Conservation (phyloP, 495 filamentous ascomycete genomes). For the Trichoderma reesei region DNA sequence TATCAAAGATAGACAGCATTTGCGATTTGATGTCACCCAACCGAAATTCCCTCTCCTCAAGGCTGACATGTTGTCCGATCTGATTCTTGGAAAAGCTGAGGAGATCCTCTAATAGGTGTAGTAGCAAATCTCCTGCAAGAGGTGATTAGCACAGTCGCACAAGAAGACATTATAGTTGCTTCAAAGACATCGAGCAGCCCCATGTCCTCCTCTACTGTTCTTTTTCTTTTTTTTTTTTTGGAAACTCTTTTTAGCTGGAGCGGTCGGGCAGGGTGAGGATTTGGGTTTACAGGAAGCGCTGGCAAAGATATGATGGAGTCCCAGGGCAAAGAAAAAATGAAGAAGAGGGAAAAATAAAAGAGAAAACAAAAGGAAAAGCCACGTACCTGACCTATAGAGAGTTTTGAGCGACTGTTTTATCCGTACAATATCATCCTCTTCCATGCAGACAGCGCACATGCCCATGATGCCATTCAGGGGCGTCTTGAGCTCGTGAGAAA, state of each 20-base stretch:
- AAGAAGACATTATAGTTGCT: too few relatives aligned
- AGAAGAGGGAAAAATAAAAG: too few relatives aligned
- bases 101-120: slow-evolving; percentile 83
- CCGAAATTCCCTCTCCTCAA: slow-evolving; percentile 81
- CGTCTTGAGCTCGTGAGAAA: slow-evolving; percentile 89
- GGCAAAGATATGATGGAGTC: too few relatives aligned
- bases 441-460: slow-evolving; percentile 87
- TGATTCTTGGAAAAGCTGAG: slow-evolving; percentile 92
- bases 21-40: slow-evolving; percentile 71
- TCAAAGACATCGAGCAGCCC: too few relatives aligned
- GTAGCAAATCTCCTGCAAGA: slow-evolving; percentile 54
- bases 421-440: slow-evolving; percentile 64
- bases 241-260: too few relatives aligned
- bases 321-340: too few relatives aligned
- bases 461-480: slow-evolving; percentile 88
- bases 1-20: slow-evolving; percentile 74
- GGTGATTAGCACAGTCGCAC: not conserved
- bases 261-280: too few relatives aligned
- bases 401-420: slow-evolving; percentile 75
- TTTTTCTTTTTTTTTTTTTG: too few relatives aligned
- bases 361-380: too few relatives aligned
- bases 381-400: slow-evolving; percentile 66
- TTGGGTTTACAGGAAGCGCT: too few relatives aligned
- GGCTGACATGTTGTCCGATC: slow-evolving; percentile 63
- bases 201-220: too few relatives aligned